Conservation (phyloP, 768 basidiomycete species). For the Psilocybe tampanensis region DNA sequence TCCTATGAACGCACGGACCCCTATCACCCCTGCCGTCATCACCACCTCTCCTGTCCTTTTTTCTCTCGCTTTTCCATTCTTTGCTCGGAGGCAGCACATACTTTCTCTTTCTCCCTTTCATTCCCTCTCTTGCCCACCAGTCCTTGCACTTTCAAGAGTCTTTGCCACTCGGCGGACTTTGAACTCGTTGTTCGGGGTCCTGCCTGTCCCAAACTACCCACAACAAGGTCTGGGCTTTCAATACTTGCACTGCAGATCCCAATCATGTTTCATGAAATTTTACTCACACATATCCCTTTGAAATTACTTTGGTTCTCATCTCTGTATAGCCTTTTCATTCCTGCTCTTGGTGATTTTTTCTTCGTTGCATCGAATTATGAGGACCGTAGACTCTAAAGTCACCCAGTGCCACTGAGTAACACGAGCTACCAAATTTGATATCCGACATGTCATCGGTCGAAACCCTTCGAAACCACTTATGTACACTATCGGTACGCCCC, state of each 20-base stretch:
- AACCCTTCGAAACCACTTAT: too few relatives aligned
- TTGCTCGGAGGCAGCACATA: not conserved
- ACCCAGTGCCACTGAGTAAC: too few relatives aligned
- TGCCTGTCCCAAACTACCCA: not conserved
- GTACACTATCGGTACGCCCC: too few relatives aligned
- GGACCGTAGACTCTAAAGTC: too few relatives aligned
- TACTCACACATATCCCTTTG: not conserved
- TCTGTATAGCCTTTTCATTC: too few relatives aligned
- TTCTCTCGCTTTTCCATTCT: not conserved
- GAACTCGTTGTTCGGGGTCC: not conserved
- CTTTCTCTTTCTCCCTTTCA: not conserved
- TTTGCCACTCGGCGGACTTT: not conserved
- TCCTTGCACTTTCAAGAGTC: too few relatives aligned
- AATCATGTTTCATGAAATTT: not conserved
- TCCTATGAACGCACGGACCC: constrained; percentile 9
- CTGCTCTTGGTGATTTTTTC: too few relatives aligned
- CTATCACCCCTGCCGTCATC: constrained; percentile 7
- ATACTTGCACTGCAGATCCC: not conserved
- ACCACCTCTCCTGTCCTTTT: not conserved
- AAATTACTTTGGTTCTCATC: not conserved
- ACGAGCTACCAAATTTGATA: too few relatives aligned
- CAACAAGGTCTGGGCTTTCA: not conserved
- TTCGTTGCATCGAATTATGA: too few relatives aligned
- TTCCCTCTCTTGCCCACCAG: too few relatives aligned
- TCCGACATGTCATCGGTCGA: too few relatives aligned